Percentiles rank a stretch among this genome's conserved stretches.
phyloP scores from a whole-genome alignment of 768 basidiomycete species.

The Trametes cingulata region DNA sequence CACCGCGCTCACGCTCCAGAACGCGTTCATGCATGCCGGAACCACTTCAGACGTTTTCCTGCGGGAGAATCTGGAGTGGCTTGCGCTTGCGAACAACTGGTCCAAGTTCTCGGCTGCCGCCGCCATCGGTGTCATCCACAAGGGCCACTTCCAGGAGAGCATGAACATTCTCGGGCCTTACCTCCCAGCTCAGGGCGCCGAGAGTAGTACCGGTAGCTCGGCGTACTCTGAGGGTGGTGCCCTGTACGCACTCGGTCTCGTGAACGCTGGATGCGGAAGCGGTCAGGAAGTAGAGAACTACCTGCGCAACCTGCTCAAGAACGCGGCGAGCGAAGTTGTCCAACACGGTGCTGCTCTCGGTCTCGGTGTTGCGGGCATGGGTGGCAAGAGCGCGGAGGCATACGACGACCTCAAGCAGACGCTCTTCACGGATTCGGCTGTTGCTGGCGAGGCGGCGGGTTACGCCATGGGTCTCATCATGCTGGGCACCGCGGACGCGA shows the following conservation, averaged over 20 bases:
- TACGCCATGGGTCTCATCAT: constrained; percentile 98
- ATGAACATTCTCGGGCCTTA: constrained; percentile 92
- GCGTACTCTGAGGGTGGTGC: constrained; percentile 95
- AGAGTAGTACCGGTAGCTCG: constrained; percentile 74
- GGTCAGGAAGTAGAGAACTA: constrained; percentile 68
- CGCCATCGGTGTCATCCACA: constrained; percentile 95
- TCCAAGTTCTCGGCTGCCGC: constrained; percentile 98
- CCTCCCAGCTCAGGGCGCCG: constrained; percentile 76
- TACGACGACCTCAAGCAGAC: constrained; percentile 91
- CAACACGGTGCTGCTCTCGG: constrained; percentile 98
- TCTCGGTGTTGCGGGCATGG: constrained; percentile 95
- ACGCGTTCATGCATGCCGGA: constrained; percentile 98
- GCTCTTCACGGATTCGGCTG: constrained; percentile 90
- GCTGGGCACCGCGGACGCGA: constrained; percentile 87
- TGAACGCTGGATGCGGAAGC: constrained; percentile 88
- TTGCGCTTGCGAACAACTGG: constrained; percentile 95
- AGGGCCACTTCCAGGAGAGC: constrained; percentile 93
- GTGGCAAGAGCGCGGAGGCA: constrained; percentile 82
- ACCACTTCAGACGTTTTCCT: constrained; percentile 94
- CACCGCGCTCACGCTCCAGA: constrained; percentile 92
- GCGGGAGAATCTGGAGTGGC: constrained; percentile 96
- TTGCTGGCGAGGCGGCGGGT: constrained; percentile 94
- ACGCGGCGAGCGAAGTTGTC: constrained; percentile 79
- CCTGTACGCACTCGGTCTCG: constrained; percentile 92
- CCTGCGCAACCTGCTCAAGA: constrained; percentile 76